Base-by-base conservation (phyloP, 148 eudicot species). In the Polygonum maritimum region DNA sequence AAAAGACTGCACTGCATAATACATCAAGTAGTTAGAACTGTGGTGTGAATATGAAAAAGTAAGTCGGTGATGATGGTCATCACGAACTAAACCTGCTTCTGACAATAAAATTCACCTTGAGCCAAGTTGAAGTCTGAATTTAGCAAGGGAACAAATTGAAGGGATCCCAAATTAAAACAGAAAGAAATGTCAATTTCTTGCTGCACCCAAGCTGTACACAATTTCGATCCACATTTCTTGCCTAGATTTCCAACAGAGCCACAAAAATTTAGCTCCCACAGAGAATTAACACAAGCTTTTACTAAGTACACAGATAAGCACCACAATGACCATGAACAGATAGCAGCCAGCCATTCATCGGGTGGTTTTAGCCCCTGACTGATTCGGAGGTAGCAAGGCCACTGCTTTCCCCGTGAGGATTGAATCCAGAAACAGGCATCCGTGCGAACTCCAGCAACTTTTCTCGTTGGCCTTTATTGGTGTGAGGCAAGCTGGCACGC, bases 401-500 rank as follows among this genome's bases (percentile, higher is more conserved):
- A 71, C 74, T 71, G 74, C 74, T 71, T 47, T 71, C 74, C 44
- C 88, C 86, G 75, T 80, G 88, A 74, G 81, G 75, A 79, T 82
- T 84, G 65, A 88, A 81, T 71, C 93, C 91, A 75, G 86, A 82
- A 48, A 85, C 80, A 44, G 97, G 98, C 79, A 86, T 82, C n/a
- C 90, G 89, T 48, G 96, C 90, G 80, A 94, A 89, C 76, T 94
- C 91, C 73, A 88, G 31, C 48, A 94, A 76, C 76, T 90, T 84
- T 83, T 94, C 90, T 75, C 85, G 81, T 74, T 94, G 98, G 62
- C 80, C 86, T 69, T 92, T 91, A 58, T 83, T 83, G 48, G 97
- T 94, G 81, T 94, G 98, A 16, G 98, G 96, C 79, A 94, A 91
- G 84, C 97, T 90, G 71, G 97, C 92, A 52, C 91, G 88, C 49